Percentiles rank a stretch among this genome's conserved stretches.
Evolutionary conservation across 2,329 filamentous ascomycete genomes (phyloP).

Genomic region (Colletotrichum navitas): DNA sequence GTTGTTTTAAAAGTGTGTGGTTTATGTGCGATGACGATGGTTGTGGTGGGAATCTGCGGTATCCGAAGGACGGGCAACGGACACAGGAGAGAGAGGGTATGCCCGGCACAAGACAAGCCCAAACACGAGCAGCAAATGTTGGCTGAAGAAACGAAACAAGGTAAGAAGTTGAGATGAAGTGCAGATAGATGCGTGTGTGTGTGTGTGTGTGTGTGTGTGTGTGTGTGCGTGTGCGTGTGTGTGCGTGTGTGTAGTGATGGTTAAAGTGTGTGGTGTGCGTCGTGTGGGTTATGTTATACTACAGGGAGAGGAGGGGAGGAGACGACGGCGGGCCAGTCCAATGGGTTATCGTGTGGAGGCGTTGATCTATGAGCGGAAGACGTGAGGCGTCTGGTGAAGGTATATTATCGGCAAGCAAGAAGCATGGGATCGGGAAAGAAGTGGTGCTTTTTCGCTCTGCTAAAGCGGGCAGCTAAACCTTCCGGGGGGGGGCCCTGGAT

Average conservation of each 20-base stretch:
- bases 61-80: conserved; percentile 16
- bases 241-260: background rate
- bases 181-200: conserved; percentile 10
- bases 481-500: conserved; percentile 32
- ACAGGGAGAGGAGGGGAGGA: conserved; percentile 25
- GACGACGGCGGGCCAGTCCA: conserved; percentile 34
- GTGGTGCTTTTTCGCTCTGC: conserved; percentile 41
- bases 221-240: background rate
- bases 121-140: conserved; percentile 20
- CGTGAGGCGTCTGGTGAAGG: conserved; percentile 44
- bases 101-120: conserved; percentile 23
- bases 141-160: conserved; percentile 39
- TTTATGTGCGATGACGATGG: conserved; percentile 18
- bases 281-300: conserved; percentile 36
- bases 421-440: conserved; percentile 35
- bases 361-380: conserved; percentile 36
- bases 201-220: conserved; percentile 8
- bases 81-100: conserved; percentile 12
- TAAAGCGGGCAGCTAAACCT: conserved; percentile 24
- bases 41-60: background rate
- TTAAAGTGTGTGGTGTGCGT: background rate
- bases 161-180: conserved; percentile 37
- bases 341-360: conserved; percentile 40
- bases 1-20: conserved; percentile 6
- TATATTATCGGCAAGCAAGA: conserved; percentile 45